These are phyloP conservation scores for Thermothielavioides terrestris DNA, from an alignment of 495 filamentous ascomycete species.

Conservation along the genomic window DNA sequence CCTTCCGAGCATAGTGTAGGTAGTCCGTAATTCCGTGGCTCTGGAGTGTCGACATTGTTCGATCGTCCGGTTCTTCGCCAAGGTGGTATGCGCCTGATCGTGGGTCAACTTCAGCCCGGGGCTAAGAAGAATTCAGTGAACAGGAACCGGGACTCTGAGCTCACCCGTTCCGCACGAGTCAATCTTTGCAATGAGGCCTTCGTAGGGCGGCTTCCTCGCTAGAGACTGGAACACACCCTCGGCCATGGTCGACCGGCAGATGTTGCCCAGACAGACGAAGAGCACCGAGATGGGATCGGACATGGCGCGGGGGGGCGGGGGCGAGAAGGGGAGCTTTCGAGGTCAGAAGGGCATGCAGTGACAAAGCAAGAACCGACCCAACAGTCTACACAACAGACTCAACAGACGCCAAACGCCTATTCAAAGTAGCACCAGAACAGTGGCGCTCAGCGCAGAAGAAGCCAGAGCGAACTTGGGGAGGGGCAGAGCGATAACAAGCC, in stretches of 20 bases:
- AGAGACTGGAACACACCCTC: conserved; percentile 82
- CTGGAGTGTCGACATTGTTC: conserved; percentile 74
- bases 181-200: conserved; percentile 55
- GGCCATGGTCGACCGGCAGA: conserved; percentile 91
- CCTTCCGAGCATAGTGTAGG: conserved; percentile 66
- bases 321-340: too few species aligned
- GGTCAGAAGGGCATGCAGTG: too few species aligned
- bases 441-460: background rate
- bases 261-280: conserved; percentile 96
- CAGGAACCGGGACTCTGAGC: too few species aligned
- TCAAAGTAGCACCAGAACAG: too few species aligned
- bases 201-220: conserved; percentile 45
- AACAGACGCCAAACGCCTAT: background rate
- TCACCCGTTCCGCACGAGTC: conserved; percentile 75
- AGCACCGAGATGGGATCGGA: conserved; percentile 59
- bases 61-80: conserved; percentile 63
- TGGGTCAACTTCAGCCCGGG: background rate
- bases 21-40: conserved; percentile 68
- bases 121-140: background rate
- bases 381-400: too few species aligned
- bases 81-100: conserved; percentile 60
- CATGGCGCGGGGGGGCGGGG: too few species aligned
- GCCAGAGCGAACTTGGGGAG: background rate
- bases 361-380: too few species aligned
- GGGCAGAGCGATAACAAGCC: background rate